Conservation (phyloP, 768 basidiomycete genomes). For the Clitopilus passeckerianus region DNA sequence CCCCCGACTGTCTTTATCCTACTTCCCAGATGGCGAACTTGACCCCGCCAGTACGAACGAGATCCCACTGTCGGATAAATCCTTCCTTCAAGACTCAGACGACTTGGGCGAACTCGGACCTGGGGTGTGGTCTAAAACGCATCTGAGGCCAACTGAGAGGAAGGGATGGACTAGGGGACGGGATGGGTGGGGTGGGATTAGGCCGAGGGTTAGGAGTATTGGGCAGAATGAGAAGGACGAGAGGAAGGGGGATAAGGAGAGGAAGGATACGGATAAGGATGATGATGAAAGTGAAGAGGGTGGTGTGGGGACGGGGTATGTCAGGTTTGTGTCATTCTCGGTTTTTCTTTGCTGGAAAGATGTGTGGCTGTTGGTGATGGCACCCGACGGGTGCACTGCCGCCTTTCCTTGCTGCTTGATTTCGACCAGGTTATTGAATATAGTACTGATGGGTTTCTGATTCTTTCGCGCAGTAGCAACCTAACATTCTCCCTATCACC, state of each 20-base stretch:
- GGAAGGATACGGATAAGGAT: not conserved
- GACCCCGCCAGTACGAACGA: not conserved
- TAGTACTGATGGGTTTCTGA: not conserved
- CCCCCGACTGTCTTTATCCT: not conserved
- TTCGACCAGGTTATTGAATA: not conserved
- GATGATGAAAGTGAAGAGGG: slow-evolving; percentile 25
- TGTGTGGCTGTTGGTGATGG: too few relatives aligned
- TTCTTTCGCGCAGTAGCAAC: slow-evolving; percentile 53
- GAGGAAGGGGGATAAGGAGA: slow-evolving; percentile 23
- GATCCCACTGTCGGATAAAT: not conserved
- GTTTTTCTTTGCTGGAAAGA: not conserved
- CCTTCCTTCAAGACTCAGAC: not conserved
- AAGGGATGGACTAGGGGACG: slow-evolving; percentile 65
- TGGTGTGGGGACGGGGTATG: slow-evolving; percentile 41
- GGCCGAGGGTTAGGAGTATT: slow-evolving; percentile 9
- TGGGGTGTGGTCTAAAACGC: slow-evolving; percentile 40
- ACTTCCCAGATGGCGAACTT: not conserved
- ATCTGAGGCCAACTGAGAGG: slow-evolving; percentile 43
- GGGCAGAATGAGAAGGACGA: slow-evolving; percentile 35
- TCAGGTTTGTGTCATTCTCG: slow-evolving; percentile 48
- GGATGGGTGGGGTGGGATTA: slow-evolving; percentile 65
- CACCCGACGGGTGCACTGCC: too few relatives aligned
- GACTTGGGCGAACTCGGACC: slow-evolving; percentile 9
- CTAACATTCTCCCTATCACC: slow-evolving; percentile 73
- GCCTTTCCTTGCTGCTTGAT: too few relatives aligned